Percentiles rank a stretch among this genome's conserved stretches.
Evolutionary conservation across 495 filamentous ascomycete genomes (phyloP).

Genomic region (Podospora pseudoanserina): DNA sequence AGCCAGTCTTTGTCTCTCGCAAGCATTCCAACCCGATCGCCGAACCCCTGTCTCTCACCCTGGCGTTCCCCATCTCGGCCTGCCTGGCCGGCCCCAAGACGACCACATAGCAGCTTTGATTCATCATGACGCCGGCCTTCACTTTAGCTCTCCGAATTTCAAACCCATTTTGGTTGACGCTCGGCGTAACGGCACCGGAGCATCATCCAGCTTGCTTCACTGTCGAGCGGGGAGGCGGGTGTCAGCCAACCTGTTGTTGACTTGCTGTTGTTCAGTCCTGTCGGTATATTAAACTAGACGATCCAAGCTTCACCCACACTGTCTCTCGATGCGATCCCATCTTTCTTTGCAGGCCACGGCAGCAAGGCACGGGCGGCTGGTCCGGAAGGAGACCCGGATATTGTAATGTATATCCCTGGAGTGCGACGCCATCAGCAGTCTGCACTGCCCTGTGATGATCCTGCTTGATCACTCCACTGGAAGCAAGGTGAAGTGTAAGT

Average conservation of each 20-base stretch:
- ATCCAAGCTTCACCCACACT: neutral
- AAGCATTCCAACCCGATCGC: neutral
- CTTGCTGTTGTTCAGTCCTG: neutral
- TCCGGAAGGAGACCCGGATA: conserved; percentile 24
- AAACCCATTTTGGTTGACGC: conserved; percentile 16
- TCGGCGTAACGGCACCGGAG: conserved; percentile 2
- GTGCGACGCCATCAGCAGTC: conserved; percentile 9
- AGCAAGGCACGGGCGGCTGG: conserved; percentile 10
- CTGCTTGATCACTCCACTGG: conserved; percentile 27
- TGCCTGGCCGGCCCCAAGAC: conserved; percentile 1
- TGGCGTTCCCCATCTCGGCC: conserved; percentile 1
- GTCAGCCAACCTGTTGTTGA: neutral
- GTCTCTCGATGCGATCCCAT: neutral
- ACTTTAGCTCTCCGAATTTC: conserved; percentile 24
- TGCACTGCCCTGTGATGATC: conserved; percentile 17
- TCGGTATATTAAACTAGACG: neutral
- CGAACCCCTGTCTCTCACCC: neutral
- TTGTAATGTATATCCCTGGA: conserved; percentile 14
- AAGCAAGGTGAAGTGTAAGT: conserved; percentile 32
- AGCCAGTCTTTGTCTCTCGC: neutral
- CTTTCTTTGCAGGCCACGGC: neutral
- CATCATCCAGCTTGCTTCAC: neutral
- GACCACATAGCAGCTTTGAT: conserved; percentile 21
- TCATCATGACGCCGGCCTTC: conserved; percentile 14
- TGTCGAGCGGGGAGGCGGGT: neutral